Evolutionary conservation across 75 land plant genomes (phyloP).

Genomic region (Ceratopteris richardii): DNA sequence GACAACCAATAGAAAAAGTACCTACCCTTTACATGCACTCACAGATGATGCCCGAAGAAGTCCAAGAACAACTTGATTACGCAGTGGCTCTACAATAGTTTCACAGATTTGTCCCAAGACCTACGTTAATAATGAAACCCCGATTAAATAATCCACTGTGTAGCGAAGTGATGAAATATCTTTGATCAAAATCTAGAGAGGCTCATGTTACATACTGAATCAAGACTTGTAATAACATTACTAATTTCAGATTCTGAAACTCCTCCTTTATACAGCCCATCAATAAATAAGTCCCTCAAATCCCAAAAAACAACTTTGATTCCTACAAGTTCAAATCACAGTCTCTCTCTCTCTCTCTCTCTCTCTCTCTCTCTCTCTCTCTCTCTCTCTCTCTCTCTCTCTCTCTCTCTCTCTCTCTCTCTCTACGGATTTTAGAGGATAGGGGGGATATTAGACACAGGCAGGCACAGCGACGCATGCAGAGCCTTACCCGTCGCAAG

Average conservation of each 20-base stretch:
- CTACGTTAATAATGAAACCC: slow-evolving; percentile 34
- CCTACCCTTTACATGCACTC: slow-evolving; percentile 6
- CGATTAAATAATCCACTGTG: background rate
- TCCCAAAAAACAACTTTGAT: slow-evolving; percentile 93
- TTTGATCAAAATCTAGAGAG: too few relatives aligned
- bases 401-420: too few relatives aligned
- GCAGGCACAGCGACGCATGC: too few relatives aligned
- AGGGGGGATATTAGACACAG: too few relatives aligned
- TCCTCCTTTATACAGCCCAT: slow-evolving; percentile 63
- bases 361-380: too few relatives aligned
- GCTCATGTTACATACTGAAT: slow-evolving; percentile 41
- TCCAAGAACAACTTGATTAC: slow-evolving; percentile 85
- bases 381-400: too few relatives aligned
- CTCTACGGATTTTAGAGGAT: too few relatives aligned
- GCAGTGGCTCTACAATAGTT: slow-evolving; percentile 70
- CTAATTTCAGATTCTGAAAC: slow-evolving; percentile 65
- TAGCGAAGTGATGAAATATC: slow-evolving; percentile 3
- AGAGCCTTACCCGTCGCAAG: too few relatives aligned
- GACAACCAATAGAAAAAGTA: too few relatives aligned
- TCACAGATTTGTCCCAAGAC: slow-evolving; percentile 75
- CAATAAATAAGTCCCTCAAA: slow-evolving; percentile 74
- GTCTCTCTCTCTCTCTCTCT: too few relatives aligned
- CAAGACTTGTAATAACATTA: slow-evolving; percentile 52
- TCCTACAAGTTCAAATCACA: slow-evolving; percentile 29
- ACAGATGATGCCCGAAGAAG: slow-evolving; percentile 93